Percentiles rank a stretch among this genome's conserved stretches.
Evolutionary conservation across 805 yeast species (phyloP).

Genomic region (Candida multigemmis): DNA sequence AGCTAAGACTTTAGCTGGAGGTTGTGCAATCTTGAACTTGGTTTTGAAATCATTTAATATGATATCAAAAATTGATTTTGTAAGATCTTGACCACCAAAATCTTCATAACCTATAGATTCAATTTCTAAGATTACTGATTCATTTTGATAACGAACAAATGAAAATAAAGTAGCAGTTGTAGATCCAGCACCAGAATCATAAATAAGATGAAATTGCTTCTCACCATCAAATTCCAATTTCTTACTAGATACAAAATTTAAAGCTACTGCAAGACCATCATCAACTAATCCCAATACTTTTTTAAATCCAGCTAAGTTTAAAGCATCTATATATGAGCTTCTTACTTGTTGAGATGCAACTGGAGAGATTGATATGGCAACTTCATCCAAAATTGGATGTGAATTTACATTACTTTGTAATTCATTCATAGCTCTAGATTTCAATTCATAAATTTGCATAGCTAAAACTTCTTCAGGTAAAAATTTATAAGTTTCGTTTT

Average conservation of each 20-base stretch:
- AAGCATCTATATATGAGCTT: conserved; percentile 62
- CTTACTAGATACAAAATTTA: conserved; percentile 63
- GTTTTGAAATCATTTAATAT: conserved; percentile 51
- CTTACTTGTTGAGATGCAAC: conserved; percentile 59
- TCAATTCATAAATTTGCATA: conserved; percentile 67
- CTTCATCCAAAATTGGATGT: conserved; percentile 45
- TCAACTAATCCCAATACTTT: conserved; percentile 63
- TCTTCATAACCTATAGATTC: conserved; percentile 61
- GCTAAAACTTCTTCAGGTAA: conserved; percentile 74
- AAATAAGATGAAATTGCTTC: conserved; percentile 58
- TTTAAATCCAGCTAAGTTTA: conserved; percentile 54
- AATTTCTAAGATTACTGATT: conserved; percentile 43
- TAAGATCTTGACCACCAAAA: conserved; percentile 72
- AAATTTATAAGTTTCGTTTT: conserved; percentile 19
- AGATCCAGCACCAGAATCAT: conserved; percentile 91
- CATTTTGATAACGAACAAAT: conserved; percentile 35
- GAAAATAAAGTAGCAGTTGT: conserved; percentile 82
- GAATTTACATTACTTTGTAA: conserved; percentile 47
- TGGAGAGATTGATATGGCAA: conserved; percentile 73
- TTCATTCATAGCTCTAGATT: conserved; percentile 51
- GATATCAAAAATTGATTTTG: conserved; percentile 53
- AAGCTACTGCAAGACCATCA: conserved; percentile 89
- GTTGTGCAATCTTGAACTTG: conserved; percentile 21
- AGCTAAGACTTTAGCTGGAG: conserved; percentile 54
- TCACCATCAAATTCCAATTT: conserved; percentile 18